These are phyloP conservation scores for Murraya paniculata DNA, from an alignment of 345 rosid species.

Conservation along the genomic window DNA sequence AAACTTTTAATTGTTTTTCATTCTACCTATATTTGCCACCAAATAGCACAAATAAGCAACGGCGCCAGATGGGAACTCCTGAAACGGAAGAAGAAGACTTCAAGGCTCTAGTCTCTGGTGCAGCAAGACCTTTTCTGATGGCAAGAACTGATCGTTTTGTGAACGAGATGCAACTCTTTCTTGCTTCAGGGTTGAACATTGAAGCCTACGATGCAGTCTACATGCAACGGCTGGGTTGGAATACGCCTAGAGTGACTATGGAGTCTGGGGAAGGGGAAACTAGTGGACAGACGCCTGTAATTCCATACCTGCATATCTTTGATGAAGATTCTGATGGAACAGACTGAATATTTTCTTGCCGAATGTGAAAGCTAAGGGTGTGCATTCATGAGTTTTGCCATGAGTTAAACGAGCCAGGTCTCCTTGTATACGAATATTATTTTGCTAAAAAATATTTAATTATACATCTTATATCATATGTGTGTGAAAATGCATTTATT, in stretches of 20 bases:
- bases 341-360: slow-evolving; percentile 23
- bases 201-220: slow-evolving; percentile 77
- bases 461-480: too few species aligned
- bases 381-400: background rate
- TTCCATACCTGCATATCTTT: slow-evolving; percentile 49
- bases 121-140: slow-evolving; percentile 63
- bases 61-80: slow-evolving; percentile 22
- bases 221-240: slow-evolving; percentile 42
- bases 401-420: background rate
- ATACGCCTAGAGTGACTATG: slow-evolving; percentile 21
- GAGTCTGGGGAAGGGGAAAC: slow-evolving; percentile 24
- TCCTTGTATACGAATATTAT: background rate
- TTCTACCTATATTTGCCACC: background rate
- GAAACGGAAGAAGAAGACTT: slow-evolving; percentile 51
- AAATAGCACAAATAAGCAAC: slow-evolving; percentile 35
- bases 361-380: background rate
- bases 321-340: slow-evolving; percentile 48
- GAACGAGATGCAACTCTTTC: slow-evolving; percentile 64
- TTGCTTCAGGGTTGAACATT: slow-evolving; percentile 63
- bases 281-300: slow-evolving; percentile 15
- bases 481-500: too few species aligned
- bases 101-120: slow-evolving; percentile 44
- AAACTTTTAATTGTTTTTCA: background rate
- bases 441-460: too few species aligned
- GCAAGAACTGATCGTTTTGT: slow-evolving; percentile 63